phyloP scores from a whole-genome alignment of 805 yeast genomes.

The Lachancea meyersii region DNA sequence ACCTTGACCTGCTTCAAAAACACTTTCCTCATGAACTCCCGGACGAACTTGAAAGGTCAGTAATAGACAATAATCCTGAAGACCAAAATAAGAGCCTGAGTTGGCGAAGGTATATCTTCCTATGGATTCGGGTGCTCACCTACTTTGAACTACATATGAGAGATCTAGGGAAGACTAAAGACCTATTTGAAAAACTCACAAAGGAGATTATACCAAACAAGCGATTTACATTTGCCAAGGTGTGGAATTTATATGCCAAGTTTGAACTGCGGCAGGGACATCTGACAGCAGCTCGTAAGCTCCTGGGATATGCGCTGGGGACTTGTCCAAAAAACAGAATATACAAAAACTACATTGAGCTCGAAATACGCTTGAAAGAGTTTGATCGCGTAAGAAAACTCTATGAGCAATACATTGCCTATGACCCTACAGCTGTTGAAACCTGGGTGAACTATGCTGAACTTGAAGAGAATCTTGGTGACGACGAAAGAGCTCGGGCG shows the following conservation, averaged over 20 bases:
- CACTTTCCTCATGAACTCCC: conserved; percentile 19
- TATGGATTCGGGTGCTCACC: conserved; percentile 64
- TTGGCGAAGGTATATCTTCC: conserved; percentile 65
- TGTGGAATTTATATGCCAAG: conserved; percentile 68
- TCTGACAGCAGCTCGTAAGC: conserved; percentile 51
- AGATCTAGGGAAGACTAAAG: conserved; percentile 43
- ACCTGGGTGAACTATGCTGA: conserved; percentile 62
- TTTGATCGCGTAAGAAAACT: conserved; percentile 73
- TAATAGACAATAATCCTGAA: conserved; percentile 20
- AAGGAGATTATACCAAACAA: conserved; percentile 48
- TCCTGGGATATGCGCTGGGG: conserved; percentile 71
- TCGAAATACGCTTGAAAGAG: conserved; percentile 66
- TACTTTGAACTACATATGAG: conserved; percentile 49
- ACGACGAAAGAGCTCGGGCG: conserved; percentile 58
- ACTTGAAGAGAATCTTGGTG: conserved; percentile 64
- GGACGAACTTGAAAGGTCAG: conserved; percentile 14
- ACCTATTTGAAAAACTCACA: conserved; percentile 45
- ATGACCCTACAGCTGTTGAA: conserved; percentile 16
- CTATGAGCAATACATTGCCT: conserved; percentile 50
- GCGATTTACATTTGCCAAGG: conserved; percentile 57
- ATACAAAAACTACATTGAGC: conserved; percentile 54
- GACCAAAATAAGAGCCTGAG: conserved; percentile 34
- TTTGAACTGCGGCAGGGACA: conserved; percentile 63
- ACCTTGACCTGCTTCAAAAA: conserved; percentile 46
- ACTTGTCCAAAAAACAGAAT: conserved; percentile 53